Conservation (phyloP, 768 basidiomycete species). For the Udeniomyces megalosporus region DNA sequence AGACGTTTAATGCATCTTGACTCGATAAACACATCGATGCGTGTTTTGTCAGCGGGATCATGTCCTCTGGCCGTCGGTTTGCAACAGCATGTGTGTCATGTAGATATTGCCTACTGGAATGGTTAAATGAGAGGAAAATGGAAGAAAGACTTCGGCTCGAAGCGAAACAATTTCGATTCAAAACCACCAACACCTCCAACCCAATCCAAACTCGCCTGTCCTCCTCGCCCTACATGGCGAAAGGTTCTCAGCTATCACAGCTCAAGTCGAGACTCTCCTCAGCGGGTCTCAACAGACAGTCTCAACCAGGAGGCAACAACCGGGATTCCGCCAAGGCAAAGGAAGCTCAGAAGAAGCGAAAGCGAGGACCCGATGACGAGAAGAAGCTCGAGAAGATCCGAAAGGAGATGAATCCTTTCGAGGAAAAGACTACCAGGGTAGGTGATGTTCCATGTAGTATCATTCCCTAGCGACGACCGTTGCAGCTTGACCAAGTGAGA, state of each 20-base stretch:
- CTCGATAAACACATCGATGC: too few relatives aligned
- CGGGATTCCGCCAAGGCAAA: slow-evolving; percentile 36
- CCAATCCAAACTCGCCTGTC: not conserved
- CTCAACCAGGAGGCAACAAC: slow-evolving; percentile 26
- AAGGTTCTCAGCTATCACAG: slow-evolving; percentile 65
- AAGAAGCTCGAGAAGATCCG: slow-evolving; percentile 70
- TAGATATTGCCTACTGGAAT: too few relatives aligned
- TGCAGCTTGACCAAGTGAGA: not conserved
- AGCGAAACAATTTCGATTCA: too few relatives aligned
- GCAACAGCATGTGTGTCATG: too few relatives aligned
- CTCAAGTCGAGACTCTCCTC: slow-evolving; percentile 68
- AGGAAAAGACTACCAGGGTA: slow-evolving; percentile 75
- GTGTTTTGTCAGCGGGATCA: too few relatives aligned
- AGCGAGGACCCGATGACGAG: slow-evolving; percentile 46
- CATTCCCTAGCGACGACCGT: not conserved
- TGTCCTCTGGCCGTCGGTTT: too few relatives aligned
- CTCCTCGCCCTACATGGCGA: slow-evolving; percentile 6
- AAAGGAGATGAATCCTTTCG: slow-evolving; percentile 79
- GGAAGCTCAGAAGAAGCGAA: slow-evolving; percentile 42
- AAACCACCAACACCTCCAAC: too few relatives aligned
- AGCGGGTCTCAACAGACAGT: slow-evolving; percentile 55
- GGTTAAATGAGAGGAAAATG: too few relatives aligned
- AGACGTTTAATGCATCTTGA: too few relatives aligned
- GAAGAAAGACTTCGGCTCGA: too few relatives aligned
- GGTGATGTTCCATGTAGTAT: slow-evolving; percentile 24